Percentiles rank a stretch among this genome's conserved stretches.
Evolutionary conservation across 2,329 filamentous ascomycete genomes (phyloP).

Genomic region (Trichoderma koningiopsis): DNA sequence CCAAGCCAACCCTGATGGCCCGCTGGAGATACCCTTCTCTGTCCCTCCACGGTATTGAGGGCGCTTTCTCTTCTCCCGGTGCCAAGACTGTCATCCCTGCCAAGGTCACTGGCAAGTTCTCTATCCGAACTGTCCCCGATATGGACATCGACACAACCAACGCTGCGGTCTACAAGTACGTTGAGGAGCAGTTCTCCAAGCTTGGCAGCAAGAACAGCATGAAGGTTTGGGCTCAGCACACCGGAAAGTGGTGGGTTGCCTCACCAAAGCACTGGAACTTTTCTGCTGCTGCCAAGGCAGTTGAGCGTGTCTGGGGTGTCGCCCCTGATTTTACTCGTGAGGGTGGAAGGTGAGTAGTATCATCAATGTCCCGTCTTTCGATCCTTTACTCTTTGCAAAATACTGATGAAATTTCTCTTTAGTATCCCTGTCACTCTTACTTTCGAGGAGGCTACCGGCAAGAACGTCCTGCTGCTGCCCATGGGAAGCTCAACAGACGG

Average conservation of each 20-base stretch:
- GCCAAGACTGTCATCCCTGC: constrained; percentile 99
- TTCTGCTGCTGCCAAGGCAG: constrained; percentile 89
- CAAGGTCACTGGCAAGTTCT: constrained; percentile 98
- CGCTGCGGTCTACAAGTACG: constrained; percentile 77
- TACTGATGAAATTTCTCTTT: constrained; percentile 6
- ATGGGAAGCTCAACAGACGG: constrained; percentile 98
- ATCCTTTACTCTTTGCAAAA: not conserved
- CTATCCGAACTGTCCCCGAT: constrained; percentile 93
- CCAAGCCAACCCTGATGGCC: constrained; percentile 91
- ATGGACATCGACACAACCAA: constrained; percentile 95
- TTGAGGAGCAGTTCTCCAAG: constrained; percentile 82
- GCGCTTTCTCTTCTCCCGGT: constrained; percentile 88
- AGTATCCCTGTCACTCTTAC: constrained; percentile 96
- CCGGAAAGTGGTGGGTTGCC: constrained; percentile 98
- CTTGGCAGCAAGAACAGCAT: constrained; percentile 90
- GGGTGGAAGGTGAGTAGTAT: constrained; percentile 71
- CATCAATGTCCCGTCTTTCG: constrained; percentile 22
- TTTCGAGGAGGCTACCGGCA: constrained; percentile 95
- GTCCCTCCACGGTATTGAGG: constrained; percentile 92
- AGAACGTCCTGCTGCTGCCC: constrained; percentile 92
- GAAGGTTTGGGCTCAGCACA: constrained; percentile 80
- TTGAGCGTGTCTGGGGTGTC: constrained; percentile 90
- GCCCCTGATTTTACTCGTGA: constrained; percentile 94
- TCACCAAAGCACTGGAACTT: constrained; percentile 99
- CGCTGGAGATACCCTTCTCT: constrained; percentile 95